Evolutionary conservation across 192 early-diverging fungal genomes (phyloP), one percentile per base, ranked within the genome.

Genomic region (Ramicandelaber brevisporus): DNA sequence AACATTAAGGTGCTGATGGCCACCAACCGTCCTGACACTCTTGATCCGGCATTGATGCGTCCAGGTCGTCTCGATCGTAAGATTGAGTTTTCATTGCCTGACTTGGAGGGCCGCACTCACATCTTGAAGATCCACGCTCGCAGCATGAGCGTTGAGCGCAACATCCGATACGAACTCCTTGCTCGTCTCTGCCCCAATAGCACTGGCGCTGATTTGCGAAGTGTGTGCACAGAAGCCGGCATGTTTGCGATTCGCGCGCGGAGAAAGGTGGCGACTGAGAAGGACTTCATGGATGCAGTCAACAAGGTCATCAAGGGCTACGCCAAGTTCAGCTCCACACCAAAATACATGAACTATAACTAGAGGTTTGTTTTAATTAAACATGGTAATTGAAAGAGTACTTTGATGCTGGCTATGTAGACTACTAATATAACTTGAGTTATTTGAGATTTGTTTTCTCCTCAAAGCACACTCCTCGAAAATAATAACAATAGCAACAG

Each of bases 1-100:
- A 99, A 99, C 46, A 99, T 99, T 58, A 99, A 99, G 49, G 88
- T 96, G 6, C 59, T 99, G 22, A 99, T 99, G 93, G 93, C 93
- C 1, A 99, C 93, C 4, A 99, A 93, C 55, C 53, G 87, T 33
- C 88, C 88, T 6, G 93, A 99, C 57, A 99, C 93, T 12, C 50
- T 99, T 20, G 93, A 99, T 50, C 93, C 93, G 6, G 93, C 93
- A 13, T 54, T 99, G 30, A 48, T 96, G 64, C 76, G 93, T 32
- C 93, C 93, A 17, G 93, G 93, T 32, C 83, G 93, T 46, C 58
- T 99, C 38, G 93, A 99, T 51, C 70, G 93, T 30, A 96, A 96
- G 59, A 77, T 99, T 10, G 93, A 99, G 55, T 99, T 96, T 50
- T 68, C 76, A 23, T 50, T 99, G 29, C 93, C 93, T 6, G 93